Conservation (phyloP, 2,329 filamentous ascomycete species). For the Eutypella sp. region DNA sequence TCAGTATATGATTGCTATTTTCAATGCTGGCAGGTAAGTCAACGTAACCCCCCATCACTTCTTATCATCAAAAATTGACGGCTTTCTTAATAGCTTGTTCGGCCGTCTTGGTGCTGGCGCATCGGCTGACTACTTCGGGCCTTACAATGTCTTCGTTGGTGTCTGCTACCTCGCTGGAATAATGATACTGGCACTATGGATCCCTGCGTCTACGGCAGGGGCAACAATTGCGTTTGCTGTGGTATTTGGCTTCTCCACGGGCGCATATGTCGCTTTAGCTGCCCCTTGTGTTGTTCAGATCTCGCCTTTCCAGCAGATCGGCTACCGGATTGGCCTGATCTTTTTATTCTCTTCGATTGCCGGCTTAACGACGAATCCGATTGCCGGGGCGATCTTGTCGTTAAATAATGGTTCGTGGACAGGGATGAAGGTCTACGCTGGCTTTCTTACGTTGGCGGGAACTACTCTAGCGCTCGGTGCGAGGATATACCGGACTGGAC, state of each 20-base stretch:
- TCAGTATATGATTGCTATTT: conserved; percentile 7
- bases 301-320: conserved; percentile 47
- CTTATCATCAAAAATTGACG: background rate
- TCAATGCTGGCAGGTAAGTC: conserved; percentile 7
- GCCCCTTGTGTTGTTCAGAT: conserved; percentile 36
- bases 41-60: background rate
- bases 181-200: conserved; percentile 27
- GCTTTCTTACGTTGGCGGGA: conserved; percentile 1
- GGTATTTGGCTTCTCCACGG: conserved; percentile 23
- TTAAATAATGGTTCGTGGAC: background rate
- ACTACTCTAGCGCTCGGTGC: background rate
- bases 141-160: conserved; percentile 29
- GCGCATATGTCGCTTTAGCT: conserved; percentile 21
- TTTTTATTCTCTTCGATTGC: conserved; percentile 47
- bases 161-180: conserved; percentile 33
- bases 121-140: conserved; percentile 12
- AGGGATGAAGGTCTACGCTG: conserved; percentile 2
- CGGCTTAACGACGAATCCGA: conserved; percentile 44
- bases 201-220: conserved; percentile 14
- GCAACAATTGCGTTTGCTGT: conserved; percentile 16
- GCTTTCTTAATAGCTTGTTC: conserved; percentile 7
- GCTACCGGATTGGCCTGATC: conserved; percentile 46
- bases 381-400: conserved; percentile 33
- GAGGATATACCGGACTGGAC: background rate
- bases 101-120: conserved; percentile 10